Base-by-base conservation (phyloP, 208 protist genomes). In the Novymonas esmeraldas region DNA sequence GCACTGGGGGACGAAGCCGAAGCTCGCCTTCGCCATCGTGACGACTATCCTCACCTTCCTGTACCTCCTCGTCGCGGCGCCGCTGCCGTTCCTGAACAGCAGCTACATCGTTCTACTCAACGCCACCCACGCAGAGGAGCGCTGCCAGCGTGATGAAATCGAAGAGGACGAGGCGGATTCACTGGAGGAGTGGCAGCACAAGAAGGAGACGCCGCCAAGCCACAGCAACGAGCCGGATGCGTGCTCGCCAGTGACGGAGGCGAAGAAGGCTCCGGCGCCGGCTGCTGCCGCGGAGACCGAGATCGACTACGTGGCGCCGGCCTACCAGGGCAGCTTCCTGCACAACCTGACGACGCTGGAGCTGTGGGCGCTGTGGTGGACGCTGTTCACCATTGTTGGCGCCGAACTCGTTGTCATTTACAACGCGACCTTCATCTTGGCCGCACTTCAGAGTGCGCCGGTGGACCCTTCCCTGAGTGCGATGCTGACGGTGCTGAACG, bases 231-330 rank as follows among this genome's bases (percentile, higher is more conserved):
- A 10, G 16, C n/a, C 45, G 45, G 45, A 50, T n/a, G 45, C 45
- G 45, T 4, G 10, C 34, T 55, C 22, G 28, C 26, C 33, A 14
- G 24, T 70, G 16, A 34, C 65, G 11, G 66, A 75, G 39, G 68
- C 66, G n/a, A 65, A 82, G 36, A 57, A 83, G 24, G 24, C 9
- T 5, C 6, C n/a, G 14, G 46, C n/a, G 9, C 46, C 18, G 3
- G 6, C 22, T 28, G 20, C 36, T 28, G 36, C 36, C 5, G 42
- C 70, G 11, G 66, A 75, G 48, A 75, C 66, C n/a, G 72, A 82
- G 45, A 57, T 85, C 2, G 84, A 89, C 66, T 89, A 82, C 67
- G 73, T 85, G 49, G 80, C 80, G 2, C 84, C 84, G n/a, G 74
- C 81, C 50, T 90, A 86, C 59, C 78, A 76, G 48, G 70, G 64